Evolutionary conservation across 2,329 filamentous ascomycete species (phyloP), one percentile per base, ranked within the genome.

Genomic region (Thermothelomyces thermophilus): DNA sequence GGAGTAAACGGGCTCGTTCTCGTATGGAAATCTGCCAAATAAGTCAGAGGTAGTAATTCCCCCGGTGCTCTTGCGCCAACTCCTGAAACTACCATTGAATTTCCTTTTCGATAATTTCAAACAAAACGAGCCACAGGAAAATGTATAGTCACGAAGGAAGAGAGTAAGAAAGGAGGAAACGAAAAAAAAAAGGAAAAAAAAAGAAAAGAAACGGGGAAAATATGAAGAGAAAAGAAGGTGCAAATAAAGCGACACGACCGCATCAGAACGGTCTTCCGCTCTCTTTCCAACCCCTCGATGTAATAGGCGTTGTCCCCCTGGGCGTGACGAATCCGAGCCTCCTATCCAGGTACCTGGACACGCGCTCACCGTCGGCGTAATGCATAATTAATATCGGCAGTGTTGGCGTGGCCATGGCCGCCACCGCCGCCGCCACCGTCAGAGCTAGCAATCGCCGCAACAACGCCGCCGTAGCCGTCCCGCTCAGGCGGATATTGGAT

Each of bases 401-500:
- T n/a, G n/a, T n/a, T n/a, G n/a, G n/a, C n/a, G n/a, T n/a, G n/a
- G n/a, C n/a, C 58, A 45, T 56, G 55, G 30, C 58, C 61, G 48
- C 58, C 56, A 39, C 10, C 43, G 45, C 59, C 61, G 31, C 61
- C 58, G 45, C 56, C 55, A 28, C 59, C 62, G 49, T 59, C 56
- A n/a, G n/a, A n/a, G n/a, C n/a, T n/a, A n/a, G n/a, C n/a, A n/a
- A n/a, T n/a, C n/a, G n/a, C n/a, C n/a, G n/a, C n/a, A n/a, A n/a
- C n/a, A n/a, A n/a, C n/a, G 1, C 57, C 45, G 22, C 55, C 52
- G 0, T 40, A 44, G 35, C 34, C 10, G 13, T 24, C 28, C 13
- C 45, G 44, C 37, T 61, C 59, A 5, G 60, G 59, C 63, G 61
- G 14, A 60, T 57, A 37, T 59, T 61, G 45, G 58, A n/a, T n/a